phyloP scores from a whole-genome alignment of 2,329 filamentous ascomycete species.

The Arthroderma sp. region DNA sequence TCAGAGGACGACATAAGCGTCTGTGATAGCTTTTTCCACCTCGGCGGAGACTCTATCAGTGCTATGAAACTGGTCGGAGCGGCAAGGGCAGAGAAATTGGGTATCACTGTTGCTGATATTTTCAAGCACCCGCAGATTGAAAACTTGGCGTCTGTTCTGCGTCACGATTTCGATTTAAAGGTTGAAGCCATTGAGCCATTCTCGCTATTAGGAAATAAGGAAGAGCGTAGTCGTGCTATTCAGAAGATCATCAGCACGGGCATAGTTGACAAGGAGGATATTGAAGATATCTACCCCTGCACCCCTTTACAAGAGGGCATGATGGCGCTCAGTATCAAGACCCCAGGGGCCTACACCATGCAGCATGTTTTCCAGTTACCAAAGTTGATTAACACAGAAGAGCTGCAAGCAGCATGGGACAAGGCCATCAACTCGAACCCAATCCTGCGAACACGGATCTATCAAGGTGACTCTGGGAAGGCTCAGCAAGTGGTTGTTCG shows the following conservation, averaged over 20 bases:
- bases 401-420: constrained; percentile 31
- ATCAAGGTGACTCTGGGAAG: constrained; percentile 17
- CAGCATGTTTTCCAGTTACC: constrained; percentile 26
- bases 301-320: constrained; percentile 32
- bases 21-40: constrained; percentile 13
- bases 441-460: constrained; percentile 33
- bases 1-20: constrained; percentile 21
- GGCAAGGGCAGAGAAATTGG: constrained; percentile 14
- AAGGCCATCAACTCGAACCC: constrained; percentile 24
- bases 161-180: not conserved
- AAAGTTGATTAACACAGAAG: constrained; percentile 17
- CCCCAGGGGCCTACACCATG: constrained; percentile 30
- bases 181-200: constrained; percentile 11
- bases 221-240: constrained; percentile 8
- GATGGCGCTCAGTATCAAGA: constrained; percentile 29
- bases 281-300: constrained; percentile 25
- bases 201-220: constrained; percentile 10
- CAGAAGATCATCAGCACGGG: constrained; percentile 12
- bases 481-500: constrained; percentile 19
- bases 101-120: constrained; percentile 19
- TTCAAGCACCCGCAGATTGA: constrained; percentile 25
- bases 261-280: constrained; percentile 10
- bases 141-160: constrained; percentile 22
- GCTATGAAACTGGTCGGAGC: constrained; percentile 22
- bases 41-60: constrained; percentile 14